Evolutionary conservation across 2,329 filamentous ascomycete species (phyloP), one percentile per base, ranked within the genome.

Genomic region (Fonsecaea multimorphosa): DNA sequence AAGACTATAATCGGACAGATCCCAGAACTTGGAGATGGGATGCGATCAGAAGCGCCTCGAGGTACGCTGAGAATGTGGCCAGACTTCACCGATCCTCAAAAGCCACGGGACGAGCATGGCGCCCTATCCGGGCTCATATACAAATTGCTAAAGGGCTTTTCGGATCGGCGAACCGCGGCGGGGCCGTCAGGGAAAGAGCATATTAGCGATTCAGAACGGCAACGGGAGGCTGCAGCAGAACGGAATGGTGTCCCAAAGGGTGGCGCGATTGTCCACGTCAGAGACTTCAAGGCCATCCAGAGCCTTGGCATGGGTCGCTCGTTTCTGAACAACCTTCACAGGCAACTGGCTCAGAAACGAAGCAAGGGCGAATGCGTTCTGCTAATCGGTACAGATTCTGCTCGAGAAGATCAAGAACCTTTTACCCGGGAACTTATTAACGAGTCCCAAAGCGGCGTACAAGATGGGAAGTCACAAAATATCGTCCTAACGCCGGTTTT

Each of bases 271-370:
- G 82, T 96, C 44, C 92, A 92, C 72, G 80, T 97, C 12, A 87
- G 91, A 74, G 92, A 98, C 75, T 91, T 92, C 73, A 87, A 91
- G 60, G 91, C 96, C 69, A 82, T 99, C 8, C 87, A 85, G 73
- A 52, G 34, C 12, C 53, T 44, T 6, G 76, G 85, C 5, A 87
- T 92, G 64, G 92, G 92, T 11, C 83, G 86, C 1, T 83, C 85
- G 24, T 85, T 98, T 34, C 79, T 97, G 7, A 80, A 83, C 46
- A 87, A 89, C 65, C 79, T 99, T 12, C 87, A 91, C 60, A 84
- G 86, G 55, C 82, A 90, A 6, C 86, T 96, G 29, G 89, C 93
- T 72, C 85, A 86, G 65, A 84, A 89, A 64, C 90, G 93, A 82
- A 83, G 85, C 61, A 83, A 86, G 44, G 93, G 93, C 3, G 85